Evolutionary conservation across 225 moss, liverwort and hornwort species (phyloP).

Genomic region (Neckera pumila): DNA sequence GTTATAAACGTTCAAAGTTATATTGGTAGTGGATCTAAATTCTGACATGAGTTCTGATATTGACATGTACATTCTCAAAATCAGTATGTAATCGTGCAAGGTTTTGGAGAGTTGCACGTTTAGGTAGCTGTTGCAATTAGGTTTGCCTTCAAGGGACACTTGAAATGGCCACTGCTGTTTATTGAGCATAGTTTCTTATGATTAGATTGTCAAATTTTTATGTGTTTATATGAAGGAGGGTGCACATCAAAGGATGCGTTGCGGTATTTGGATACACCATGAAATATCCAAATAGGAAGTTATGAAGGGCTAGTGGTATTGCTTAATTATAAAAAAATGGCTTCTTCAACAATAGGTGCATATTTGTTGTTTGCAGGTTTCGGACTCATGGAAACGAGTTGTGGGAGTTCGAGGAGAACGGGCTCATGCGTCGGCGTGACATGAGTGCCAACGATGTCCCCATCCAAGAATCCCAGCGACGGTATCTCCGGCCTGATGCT

Average conservation of each 20-base stretch:
- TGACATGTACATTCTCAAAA: not conserved
- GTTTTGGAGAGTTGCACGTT: not conserved
- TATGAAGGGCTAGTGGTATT: not conserved
- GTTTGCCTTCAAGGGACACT: too few species aligned
- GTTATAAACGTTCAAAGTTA: not conserved
- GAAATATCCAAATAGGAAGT: too few species aligned
- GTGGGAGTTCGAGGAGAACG: constrained; percentile 85
- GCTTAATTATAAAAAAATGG: not conserved
- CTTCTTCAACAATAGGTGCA: not conserved
- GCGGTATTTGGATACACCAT: not conserved
- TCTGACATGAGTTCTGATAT: not conserved
- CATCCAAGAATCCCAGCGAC: constrained; percentile 43
- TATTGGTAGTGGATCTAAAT: not conserved
- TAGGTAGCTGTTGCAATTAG: too few species aligned
- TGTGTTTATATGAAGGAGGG: not conserved
- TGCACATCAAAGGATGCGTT: not conserved
- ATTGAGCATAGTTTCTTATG: not conserved
- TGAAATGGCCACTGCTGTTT: not conserved
- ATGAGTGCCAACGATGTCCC: constrained; percentile 93
- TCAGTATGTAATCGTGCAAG: not conserved
- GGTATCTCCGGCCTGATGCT: not conserved
- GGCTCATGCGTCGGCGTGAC: constrained; percentile 79
- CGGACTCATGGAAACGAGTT: constrained; percentile 87
- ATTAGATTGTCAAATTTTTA: too few species aligned
- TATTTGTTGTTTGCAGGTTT: constrained; percentile 22